Percentiles rank a stretch among this genome's conserved stretches.
phyloP scores from a whole-genome alignment of 2,329 filamentous ascomycete species.

The Cladophialophora psammophila region DNA sequence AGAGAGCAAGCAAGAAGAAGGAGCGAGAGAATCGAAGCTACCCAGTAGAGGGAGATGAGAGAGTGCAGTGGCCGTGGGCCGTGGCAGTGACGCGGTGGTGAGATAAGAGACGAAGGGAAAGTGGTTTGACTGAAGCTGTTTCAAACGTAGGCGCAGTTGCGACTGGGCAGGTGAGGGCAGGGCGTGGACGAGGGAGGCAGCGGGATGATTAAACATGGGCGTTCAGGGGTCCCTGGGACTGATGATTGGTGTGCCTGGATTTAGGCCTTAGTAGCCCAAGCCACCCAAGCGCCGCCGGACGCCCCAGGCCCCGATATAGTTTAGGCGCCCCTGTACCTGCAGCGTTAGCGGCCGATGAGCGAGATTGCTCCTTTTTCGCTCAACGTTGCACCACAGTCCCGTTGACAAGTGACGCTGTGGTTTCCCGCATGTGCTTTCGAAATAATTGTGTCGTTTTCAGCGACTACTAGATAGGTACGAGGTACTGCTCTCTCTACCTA shows the following conservation, averaged over 20 bases:
- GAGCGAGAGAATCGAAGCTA: slow-evolving; percentile 29
- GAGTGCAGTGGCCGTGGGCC: slow-evolving; percentile 7
- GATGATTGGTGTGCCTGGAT: slow-evolving; percentile 40
- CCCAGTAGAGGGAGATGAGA: slow-evolving; percentile 16
- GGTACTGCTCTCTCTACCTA: background rate
- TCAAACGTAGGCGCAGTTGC: slow-evolving; percentile 8
- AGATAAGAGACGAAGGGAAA: slow-evolving; percentile 22
- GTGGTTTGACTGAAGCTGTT: slow-evolving; percentile 21
- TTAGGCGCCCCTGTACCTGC: slow-evolving; percentile 31
- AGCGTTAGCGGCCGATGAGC: slow-evolving; percentile 22
- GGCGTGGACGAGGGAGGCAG: slow-evolving; percentile 2
- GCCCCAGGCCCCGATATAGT: slow-evolving; percentile 20
- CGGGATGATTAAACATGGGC: background rate
- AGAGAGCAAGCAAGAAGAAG: slow-evolving; percentile 28
- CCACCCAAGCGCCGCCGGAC: slow-evolving; percentile 18
- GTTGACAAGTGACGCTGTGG: background rate
- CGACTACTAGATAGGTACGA: background rate
- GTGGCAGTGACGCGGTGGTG: slow-evolving; percentile 30
- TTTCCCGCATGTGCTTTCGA: background rate
- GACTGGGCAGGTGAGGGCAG: slow-evolving; percentile 1
- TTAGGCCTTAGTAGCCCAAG: slow-evolving; percentile 18
- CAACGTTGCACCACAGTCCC: background rate
- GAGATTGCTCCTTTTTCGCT: slow-evolving; percentile 29
- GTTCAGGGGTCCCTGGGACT: background rate
- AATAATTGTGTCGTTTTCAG: background rate